A percentile compares a stretch with the other conserved stretches of the same genome.
These are phyloP conservation scores for Picochlorum sp. DNA, from an alignment of 139 green algal species.

Conservation along the genomic window DNA sequence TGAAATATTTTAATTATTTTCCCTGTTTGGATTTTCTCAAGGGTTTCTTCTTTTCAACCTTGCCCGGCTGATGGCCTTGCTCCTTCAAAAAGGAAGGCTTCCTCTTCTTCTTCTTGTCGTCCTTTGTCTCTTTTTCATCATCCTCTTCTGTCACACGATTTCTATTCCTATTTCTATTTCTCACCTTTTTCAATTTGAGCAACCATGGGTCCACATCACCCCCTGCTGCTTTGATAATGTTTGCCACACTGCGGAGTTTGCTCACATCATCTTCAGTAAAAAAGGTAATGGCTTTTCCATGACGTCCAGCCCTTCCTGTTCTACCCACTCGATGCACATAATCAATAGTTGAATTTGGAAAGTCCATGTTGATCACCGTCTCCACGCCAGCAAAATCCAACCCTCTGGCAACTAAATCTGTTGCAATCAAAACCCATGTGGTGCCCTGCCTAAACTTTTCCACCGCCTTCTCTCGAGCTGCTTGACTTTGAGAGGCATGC, in stretches of 20 bases:
- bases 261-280: slow-evolving; percentile 72
- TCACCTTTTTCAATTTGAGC: slow-evolving; percentile 50
- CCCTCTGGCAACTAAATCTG: slow-evolving; percentile 79
- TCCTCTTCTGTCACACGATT: not conserved
- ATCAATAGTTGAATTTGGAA: slow-evolving; percentile 65
- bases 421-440: slow-evolving; percentile 89
- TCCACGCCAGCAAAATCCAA: slow-evolving; percentile 81
- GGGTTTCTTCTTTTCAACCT: not conserved
- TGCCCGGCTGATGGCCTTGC: not conserved
- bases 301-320: slow-evolving; percentile 55
- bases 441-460: slow-evolving; percentile 62
- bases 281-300: slow-evolving; percentile 69
- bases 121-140: slow-evolving; percentile 8
- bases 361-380: slow-evolving; percentile 96
- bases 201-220: slow-evolving; percentile 72
- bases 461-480: slow-evolving; percentile 53
- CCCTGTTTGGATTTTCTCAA: too few species aligned
- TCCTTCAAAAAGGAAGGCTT: not conserved
- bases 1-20: too few species aligned
- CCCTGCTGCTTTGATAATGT: slow-evolving; percentile 50
- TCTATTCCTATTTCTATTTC: slow-evolving; percentile 12
- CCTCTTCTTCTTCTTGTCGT: slow-evolving; percentile 8
- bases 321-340: slow-evolving; percentile 90
- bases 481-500: slow-evolving; percentile 57
- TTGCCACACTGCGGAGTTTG: slow-evolving; percentile 63